phyloP scores from a whole-genome alignment of 352 stramenopile genomes.

The Phytophthora idaei region DNA sequence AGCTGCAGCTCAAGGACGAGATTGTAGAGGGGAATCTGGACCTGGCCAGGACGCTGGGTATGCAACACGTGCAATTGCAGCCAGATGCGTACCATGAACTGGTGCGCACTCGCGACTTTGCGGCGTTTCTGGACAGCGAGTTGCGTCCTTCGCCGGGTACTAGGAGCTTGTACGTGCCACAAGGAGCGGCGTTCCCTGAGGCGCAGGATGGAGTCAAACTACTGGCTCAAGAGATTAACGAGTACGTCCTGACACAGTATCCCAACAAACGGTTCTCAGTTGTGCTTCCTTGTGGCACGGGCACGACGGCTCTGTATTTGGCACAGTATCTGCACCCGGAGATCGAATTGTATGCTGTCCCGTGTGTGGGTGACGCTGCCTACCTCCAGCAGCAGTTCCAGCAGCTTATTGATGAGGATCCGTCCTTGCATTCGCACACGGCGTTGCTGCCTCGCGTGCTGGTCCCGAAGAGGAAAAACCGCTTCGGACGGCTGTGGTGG shows the following conservation, averaged over 20 bases:
- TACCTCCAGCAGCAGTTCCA: constrained; percentile 70
- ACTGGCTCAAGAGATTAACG: constrained; percentile 77
- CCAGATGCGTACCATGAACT: constrained; percentile 52
- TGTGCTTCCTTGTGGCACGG: constrained; percentile 76
- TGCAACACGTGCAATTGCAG: constrained; percentile 66
- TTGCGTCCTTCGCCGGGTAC: constrained; percentile 8
- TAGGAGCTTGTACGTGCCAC: constrained; percentile 58
- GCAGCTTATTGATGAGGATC: constrained; percentile 42
- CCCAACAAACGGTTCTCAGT: constrained; percentile 51
- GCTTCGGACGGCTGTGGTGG: constrained; percentile 72
- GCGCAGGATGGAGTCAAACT: constrained; percentile 61
- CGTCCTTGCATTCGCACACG: constrained; percentile 8
- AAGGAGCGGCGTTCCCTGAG: constrained; percentile 71
- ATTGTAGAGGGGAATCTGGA: constrained; percentile 50
- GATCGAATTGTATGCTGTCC: constrained; percentile 63
- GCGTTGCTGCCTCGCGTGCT: constrained; percentile 48
- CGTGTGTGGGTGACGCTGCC: constrained; percentile 67
- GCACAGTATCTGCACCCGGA: constrained; percentile 60
- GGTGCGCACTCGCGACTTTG: constrained; percentile 49
- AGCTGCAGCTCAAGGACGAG: constrained; percentile 27
- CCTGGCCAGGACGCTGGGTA: constrained; percentile 53
- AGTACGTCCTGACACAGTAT: constrained; percentile 42
- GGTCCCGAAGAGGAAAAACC: constrained; percentile 50
- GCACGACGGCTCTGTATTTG: constrained; percentile 82
- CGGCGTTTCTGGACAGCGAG: constrained; percentile 15